Evolutionary conservation across 2,329 filamentous ascomycete species (phyloP), one percentile per base, ranked within the genome.

Genomic region (Tolypocladium inflatum): DNA sequence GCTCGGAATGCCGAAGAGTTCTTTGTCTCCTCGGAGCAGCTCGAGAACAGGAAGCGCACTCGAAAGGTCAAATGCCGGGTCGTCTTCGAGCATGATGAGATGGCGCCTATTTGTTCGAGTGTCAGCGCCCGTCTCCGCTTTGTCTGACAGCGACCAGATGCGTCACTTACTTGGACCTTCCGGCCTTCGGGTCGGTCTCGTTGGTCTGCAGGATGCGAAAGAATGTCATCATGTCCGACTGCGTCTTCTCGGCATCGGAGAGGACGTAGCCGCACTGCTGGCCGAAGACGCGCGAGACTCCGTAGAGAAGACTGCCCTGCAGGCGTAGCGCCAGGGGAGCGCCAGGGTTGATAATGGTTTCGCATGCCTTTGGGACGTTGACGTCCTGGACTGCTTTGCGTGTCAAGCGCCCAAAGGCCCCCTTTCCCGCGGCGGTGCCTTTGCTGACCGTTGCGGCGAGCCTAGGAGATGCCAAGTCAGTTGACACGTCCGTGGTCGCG

Each of bases 181-280:
- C 87, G 55, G 87, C 88, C 58, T 85, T 80, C 1, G 82, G 80
- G 70, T 96, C 90, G 33, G 91, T 77, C 23, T 82, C 84, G 58
- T 81, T 81, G 21, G 56, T 70, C 55, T 70, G 63, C 62, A 87
- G 70, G 9, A 80, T 73, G 55, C 79, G 83, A 61, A 89, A 77
- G 68, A 91, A 83, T 2, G 83, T 76, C 63, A 82, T 80, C 81
- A 97, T 90, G 63, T 84, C 84, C 60, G 85, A 82, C 64, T 90
- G 86, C 42, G 89, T 85, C 63, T 83, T 85, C 71, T 92, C 86
- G 2, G 87, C 86, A 67, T 97, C 94, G 3, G 82, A 80, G 53
- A 97, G 84, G 30, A 96, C 84, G 70, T 96, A 99, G 42, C 81
- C 80, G 66, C 89, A 96, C 73, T 99, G 92, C 69, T 96, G 89